Conservation (phyloP, 768 basidiomycete species). For the Hebeloma cylindrosporum region DNA sequence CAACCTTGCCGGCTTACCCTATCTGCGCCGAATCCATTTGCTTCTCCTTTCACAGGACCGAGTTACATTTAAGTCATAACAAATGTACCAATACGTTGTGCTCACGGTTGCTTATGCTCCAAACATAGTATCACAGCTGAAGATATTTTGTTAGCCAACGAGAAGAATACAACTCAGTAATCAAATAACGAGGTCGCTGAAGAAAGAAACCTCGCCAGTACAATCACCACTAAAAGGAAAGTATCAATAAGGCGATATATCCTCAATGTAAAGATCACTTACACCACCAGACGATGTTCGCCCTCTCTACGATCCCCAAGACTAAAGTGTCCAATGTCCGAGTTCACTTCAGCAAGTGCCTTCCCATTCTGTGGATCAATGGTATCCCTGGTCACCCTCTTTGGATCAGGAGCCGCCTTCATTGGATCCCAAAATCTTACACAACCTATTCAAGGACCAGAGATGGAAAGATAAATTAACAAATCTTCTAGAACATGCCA, state of each 20-base stretch:
- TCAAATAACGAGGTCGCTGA: slow-evolving; percentile 29
- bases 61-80: no score
- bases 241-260: neutral
- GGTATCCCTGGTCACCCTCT: no score
- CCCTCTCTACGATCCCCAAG: slow-evolving; percentile 53
- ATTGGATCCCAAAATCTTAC: slow-evolving; percentile 67
- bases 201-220: slow-evolving; percentile 48
- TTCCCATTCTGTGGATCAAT: slow-evolving; percentile 52
- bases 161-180: neutral
- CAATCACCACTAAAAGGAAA: slow-evolving; percentile 43
- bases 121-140: no score
- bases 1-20: no score
- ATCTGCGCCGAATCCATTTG: no score
- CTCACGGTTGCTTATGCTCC: no score
- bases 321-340: slow-evolving; percentile 59
- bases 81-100: no score
- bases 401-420: slow-evolving; percentile 34
- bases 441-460: slow-evolving; percentile 46
- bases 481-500: neutral
- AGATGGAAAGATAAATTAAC: slow-evolving; percentile 1
- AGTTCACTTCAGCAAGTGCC: slow-evolving; percentile 51
- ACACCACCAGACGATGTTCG: slow-evolving; percentile 64
- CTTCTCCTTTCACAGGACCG: no score
- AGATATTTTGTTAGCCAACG: no score
- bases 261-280: slow-evolving; percentile 23